Percentiles rank a stretch among this genome's conserved stretches.
phyloP scores from a whole-genome alignment of 257 asterid species.

The Solanum chiquidenum region DNA sequence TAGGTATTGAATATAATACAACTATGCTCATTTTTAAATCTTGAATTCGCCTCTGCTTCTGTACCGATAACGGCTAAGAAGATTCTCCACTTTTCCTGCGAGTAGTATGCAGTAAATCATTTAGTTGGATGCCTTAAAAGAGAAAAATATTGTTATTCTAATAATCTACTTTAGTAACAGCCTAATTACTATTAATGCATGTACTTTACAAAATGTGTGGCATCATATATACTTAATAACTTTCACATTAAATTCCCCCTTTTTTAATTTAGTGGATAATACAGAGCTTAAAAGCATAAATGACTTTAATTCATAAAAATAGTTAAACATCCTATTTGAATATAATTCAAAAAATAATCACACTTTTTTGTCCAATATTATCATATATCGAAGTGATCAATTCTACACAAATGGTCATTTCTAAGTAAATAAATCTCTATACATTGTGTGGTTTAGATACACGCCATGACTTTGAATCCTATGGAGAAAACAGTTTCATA shows the following conservation, averaged over 20 bases:
- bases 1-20: neutral
- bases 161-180: neutral
- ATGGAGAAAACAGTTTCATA: neutral
- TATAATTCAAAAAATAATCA: neutral
- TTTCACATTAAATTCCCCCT: neutral
- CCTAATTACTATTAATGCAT: neutral
- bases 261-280: neutral
- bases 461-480: neutral
- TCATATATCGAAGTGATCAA: neutral
- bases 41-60: neutral
- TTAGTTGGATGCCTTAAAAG: neutral
- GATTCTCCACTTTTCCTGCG: neutral
- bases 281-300: neutral
- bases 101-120: neutral
- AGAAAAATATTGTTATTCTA: neutral
- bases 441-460: neutral
- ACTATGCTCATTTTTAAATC: neutral
- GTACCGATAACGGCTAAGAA: neutral
- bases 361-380: neutral
- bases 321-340: neutral
- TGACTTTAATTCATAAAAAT: neutral
- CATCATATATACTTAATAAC: neutral
- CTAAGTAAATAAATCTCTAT: neutral
- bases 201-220: neutral
- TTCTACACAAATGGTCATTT: neutral